A percentile compares a stretch with the other conserved stretches of the same genome.
These are phyloP conservation scores for Rusavskia elegans DNA, from an alignment of 495 filamentous ascomycete genomes.

Conservation along the genomic window DNA sequence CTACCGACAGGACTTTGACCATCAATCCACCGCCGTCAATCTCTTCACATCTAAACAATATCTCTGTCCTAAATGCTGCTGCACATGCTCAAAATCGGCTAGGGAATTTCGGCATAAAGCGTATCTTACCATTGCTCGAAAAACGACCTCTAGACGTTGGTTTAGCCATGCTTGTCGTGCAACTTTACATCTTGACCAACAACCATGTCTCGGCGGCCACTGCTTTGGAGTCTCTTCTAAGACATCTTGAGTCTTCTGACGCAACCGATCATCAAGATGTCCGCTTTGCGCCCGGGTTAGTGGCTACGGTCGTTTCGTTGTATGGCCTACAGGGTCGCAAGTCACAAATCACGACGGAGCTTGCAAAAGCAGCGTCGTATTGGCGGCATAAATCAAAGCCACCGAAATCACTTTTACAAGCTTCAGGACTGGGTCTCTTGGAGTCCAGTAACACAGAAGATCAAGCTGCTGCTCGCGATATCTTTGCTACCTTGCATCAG, in stretches of 20 bases:
- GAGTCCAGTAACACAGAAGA: slow-evolving; percentile 53
- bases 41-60: slow-evolving; percentile 39
- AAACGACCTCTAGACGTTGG: slow-evolving; percentile 71
- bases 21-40: slow-evolving; percentile 36
- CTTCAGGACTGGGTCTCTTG: slow-evolving; percentile 65
- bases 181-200: slow-evolving; percentile 61
- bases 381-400: slow-evolving; percentile 47
- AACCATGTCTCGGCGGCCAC: slow-evolving; percentile 64
- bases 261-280: slow-evolving; percentile 41
- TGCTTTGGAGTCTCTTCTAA: slow-evolving; percentile 59
- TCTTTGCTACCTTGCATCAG: slow-evolving; percentile 53
- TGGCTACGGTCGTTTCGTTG: slow-evolving; percentile 67
- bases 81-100: slow-evolving; percentile 48
- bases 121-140: slow-evolving; percentile 58
- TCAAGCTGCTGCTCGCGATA: slow-evolving; percentile 47
- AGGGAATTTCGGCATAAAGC: slow-evolving; percentile 53
- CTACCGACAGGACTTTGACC: slow-evolving; percentile 42
- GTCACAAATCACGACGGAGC: slow-evolving; percentile 47
- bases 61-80: slow-evolving; percentile 69
- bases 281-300: slow-evolving; percentile 71
- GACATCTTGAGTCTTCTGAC: slow-evolving; percentile 44
- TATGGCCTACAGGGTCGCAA: slow-evolving; percentile 70
- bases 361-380: slow-evolving; percentile 68
- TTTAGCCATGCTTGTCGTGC: slow-evolving; percentile 64
- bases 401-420: slow-evolving; percentile 48